phyloP scores from a whole-genome alignment of 2,329 filamentous ascomycete species.

The Thielaviopsis euricoi region DNA sequence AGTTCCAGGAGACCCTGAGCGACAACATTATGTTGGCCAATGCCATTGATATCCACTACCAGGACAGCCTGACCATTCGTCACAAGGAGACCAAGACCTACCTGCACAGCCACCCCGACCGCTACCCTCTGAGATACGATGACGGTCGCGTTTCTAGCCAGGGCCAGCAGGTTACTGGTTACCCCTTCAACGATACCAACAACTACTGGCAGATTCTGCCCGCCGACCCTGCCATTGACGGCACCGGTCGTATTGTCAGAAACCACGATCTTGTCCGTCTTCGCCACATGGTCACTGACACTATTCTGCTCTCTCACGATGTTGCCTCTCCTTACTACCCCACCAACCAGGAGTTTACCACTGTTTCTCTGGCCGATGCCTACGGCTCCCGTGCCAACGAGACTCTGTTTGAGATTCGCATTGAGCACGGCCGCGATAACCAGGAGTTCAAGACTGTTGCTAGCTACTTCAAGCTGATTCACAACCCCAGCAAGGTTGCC shows the following conservation, averaged over 20 bases:
- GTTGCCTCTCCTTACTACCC: constrained; percentile 92
- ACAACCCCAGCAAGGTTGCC: constrained; percentile 86
- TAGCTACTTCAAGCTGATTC: constrained; percentile 89
- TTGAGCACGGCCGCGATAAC: constrained; percentile 66
- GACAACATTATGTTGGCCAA: constrained; percentile 89
- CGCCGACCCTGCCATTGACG: constrained; percentile 29
- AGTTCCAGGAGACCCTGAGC: constrained; percentile 91
- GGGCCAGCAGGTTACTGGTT: constrained; percentile 94
- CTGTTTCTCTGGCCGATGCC: constrained; percentile 55
- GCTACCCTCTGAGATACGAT: constrained; percentile 87
- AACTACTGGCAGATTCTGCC: constrained; percentile 95
- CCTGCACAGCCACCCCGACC: constrained; percentile 81
- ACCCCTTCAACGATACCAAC: constrained; percentile 96
- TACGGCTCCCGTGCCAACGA: constrained; percentile 64
- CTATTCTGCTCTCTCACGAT: constrained; percentile 79
- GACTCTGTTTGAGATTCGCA: constrained; percentile 79
- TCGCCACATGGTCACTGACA: constrained; percentile 72
- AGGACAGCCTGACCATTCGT: constrained; percentile 68
- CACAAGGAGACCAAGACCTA: constrained; percentile 98
- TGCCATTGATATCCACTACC: constrained; percentile 75
- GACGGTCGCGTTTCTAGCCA: constrained; percentile 95
- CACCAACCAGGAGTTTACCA: constrained; percentile 97
- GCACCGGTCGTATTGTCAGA: constrained; percentile 46
- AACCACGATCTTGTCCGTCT: constrained; percentile 79
- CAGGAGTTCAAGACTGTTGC: constrained; percentile 84